Base-by-base conservation (phyloP, 495 filamentous ascomycete species). In the Aspergillus ellipticus region DNA sequence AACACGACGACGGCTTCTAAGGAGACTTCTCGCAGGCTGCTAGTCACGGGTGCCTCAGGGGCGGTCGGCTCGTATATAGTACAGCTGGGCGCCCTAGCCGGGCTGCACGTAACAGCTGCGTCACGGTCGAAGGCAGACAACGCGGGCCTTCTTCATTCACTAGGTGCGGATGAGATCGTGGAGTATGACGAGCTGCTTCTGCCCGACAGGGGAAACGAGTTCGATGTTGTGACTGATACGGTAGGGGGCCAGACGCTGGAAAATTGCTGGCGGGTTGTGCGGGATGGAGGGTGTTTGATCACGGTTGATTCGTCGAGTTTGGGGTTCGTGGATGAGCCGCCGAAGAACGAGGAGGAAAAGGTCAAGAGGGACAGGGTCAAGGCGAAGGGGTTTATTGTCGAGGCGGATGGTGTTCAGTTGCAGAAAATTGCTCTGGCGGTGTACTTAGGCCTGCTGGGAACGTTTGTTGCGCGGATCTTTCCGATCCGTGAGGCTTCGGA, bases 261-360 rank as follows among this genome's bases (percentile, higher is more conserved):
- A 1, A 15, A 47, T 4, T 69, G 66, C 28, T 74, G 70, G 70
- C 53, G 22, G 3, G 42, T 42, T 45, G 58, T 74, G 10, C 56
- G 51, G n/a, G 56, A 53, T 3, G 50, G 20, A 2, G 68, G 70
- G 6, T 21, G n/a, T 24, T 42, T 74, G 28, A 52, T 74, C 7
- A 65, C 71, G 9, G 66, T 74, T 7, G 70, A 71, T 56, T 67
- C 68, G 19, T 54, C 56, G 26, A 71, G 67, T 42, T 74, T 58
- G 37, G 57, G 66, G 29, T 74, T 72, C 55, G 59, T 68, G 9
- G 41, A 57, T 16, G 59, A 78, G 71, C 70, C 78, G 80, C 13
- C 31, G 20, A 54, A 53, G 47, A 28, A 28, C 24, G 4, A 28
- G 37, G 24, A 6, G 62, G 62, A 24, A 20, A 62, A 9, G 21